Conservation (phyloP, 352 stramenopile species). For the Chrysophaeum taylorii region DNA sequence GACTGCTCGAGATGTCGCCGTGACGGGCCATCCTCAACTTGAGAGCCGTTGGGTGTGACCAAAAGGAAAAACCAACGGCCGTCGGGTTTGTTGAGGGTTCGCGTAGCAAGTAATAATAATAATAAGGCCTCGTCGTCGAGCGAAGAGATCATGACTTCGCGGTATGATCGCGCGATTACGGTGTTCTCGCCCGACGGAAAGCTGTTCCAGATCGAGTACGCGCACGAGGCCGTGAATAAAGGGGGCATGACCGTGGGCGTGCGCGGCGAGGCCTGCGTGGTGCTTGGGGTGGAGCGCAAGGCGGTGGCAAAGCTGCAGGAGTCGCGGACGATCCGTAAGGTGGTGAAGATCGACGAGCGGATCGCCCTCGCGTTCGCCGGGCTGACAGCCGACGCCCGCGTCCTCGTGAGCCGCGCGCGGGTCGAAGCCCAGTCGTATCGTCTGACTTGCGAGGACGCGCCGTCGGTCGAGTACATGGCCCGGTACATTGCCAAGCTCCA, state of each 20-base stretch:
- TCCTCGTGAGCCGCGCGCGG: slow-evolving; percentile 87
- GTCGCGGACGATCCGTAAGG: slow-evolving; percentile 95
- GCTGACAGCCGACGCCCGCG: slow-evolving; percentile 89
- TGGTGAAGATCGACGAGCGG: slow-evolving; percentile 94
- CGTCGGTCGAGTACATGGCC: slow-evolving; percentile 88
- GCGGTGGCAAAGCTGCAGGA: slow-evolving; percentile 73
- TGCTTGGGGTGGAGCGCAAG: slow-evolving; percentile 60
- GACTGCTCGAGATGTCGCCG: slow-evolving; percentile 37
- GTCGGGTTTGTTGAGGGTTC: too few species aligned
- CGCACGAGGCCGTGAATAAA: slow-evolving; percentile 97
- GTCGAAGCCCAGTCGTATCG: slow-evolving; percentile 94
- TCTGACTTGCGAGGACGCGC: slow-evolving; percentile 71
- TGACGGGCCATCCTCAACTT: slow-evolving; percentile 45
- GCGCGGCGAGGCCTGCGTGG: slow-evolving; percentile 67
- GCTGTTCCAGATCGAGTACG: slow-evolving; percentile 99
- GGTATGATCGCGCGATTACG: slow-evolving; percentile 98
- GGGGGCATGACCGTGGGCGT: slow-evolving; percentile 92
- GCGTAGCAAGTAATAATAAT: slow-evolving; percentile 3
- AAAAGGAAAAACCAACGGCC: too few species aligned
- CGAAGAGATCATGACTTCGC: too few species aligned
- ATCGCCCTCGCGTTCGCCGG: slow-evolving; percentile 95
- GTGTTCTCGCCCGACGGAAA: slow-evolving; percentile 98
- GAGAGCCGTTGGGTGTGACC: too few species aligned
- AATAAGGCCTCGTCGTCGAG: slow-evolving; percentile 13
- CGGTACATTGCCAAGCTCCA: slow-evolving; percentile 90